These are phyloP conservation scores for Sphaerulina musiva DNA, from an alignment of 2,329 filamentous ascomycete species.

Conservation along the genomic window DNA sequence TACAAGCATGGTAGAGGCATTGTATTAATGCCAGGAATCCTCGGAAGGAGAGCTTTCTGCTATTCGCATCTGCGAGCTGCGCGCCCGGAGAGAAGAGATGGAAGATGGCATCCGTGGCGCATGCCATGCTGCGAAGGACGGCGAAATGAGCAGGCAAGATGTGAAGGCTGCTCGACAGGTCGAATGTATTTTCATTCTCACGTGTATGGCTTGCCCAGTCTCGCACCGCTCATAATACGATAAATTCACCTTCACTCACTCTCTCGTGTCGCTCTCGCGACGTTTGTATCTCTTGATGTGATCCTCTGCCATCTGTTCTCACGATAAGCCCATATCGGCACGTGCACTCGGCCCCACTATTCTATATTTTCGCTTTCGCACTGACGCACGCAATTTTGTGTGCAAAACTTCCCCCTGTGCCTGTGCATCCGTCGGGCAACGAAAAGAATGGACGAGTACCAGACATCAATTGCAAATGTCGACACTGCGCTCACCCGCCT, in stretches of 20 bases:
- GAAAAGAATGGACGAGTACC: constrained; percentile 27
- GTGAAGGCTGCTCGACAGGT: background rate
- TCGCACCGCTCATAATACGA: too few relatives aligned
- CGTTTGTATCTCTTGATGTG: too few relatives aligned
- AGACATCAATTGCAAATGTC: constrained; percentile 27
- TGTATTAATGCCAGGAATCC: background rate
- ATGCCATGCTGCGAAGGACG: background rate
- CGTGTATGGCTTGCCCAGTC: too few relatives aligned
- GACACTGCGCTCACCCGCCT: constrained; percentile 29
- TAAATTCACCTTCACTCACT: too few relatives aligned
- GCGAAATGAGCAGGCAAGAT: background rate
- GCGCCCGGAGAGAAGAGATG: background rate
- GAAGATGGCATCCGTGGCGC: background rate
- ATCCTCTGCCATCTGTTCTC: too few relatives aligned
- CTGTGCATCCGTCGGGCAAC: background rate
- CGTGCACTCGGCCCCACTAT: background rate
- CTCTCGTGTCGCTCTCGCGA: too few relatives aligned
- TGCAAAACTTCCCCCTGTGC: background rate
- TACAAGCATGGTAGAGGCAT: background rate
- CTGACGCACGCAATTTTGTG: background rate
- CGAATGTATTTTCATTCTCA: background rate
- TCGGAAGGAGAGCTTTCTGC: too few relatives aligned
- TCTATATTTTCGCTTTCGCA: background rate
- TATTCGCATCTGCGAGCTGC: too few relatives aligned
- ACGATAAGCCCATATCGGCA: too few relatives aligned